These are phyloP conservation scores for Crassisporium funariophilum DNA, from an alignment of 768 basidiomycete genomes.

Conservation along the genomic window DNA sequence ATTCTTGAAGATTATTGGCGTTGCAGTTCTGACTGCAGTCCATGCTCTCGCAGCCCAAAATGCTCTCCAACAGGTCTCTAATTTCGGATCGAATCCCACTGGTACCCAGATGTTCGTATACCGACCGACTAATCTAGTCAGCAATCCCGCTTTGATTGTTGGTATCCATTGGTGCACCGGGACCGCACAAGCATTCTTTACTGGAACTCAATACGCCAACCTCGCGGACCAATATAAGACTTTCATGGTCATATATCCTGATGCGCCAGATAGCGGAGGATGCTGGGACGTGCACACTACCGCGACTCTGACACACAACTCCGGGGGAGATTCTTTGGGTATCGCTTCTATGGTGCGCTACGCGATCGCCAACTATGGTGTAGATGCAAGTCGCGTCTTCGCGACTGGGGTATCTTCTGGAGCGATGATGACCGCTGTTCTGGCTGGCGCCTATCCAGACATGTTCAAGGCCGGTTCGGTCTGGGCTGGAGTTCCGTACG, in stretches of 20 bases:
- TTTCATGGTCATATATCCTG: conserved; percentile 54
- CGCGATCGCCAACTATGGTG: conserved; percentile 49
- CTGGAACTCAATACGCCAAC: conserved; percentile 48
- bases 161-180: conserved; percentile 57
- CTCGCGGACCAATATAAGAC: conserved; percentile 46
- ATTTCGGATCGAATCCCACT: conserved; percentile 56
- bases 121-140: conserved; percentile 37
- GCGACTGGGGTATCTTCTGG: conserved; percentile 55
- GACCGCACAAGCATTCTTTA: conserved; percentile 52
- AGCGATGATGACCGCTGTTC: conserved; percentile 63
- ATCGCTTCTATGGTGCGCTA: conserved; percentile 50
- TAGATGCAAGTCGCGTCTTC: conserved; percentile 49
- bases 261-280: conserved; percentile 43
- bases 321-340: conserved; percentile 54
- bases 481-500: conserved; percentile 56
- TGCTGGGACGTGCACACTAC: conserved; percentile 58
- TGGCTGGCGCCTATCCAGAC: conserved; percentile 56
- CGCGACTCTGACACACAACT: conserved; percentile 55
- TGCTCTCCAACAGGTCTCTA: conserved; percentile 41
- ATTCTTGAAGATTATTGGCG: conserved; percentile 19
- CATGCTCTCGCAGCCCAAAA: conserved; percentile 29
- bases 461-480: conserved; percentile 50
- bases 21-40: conserved; percentile 16
- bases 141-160: conserved; percentile 49
- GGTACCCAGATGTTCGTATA: conserved; percentile 51